Conservation (phyloP, 768 basidiomycete genomes). For the Vararia minispora region DNA sequence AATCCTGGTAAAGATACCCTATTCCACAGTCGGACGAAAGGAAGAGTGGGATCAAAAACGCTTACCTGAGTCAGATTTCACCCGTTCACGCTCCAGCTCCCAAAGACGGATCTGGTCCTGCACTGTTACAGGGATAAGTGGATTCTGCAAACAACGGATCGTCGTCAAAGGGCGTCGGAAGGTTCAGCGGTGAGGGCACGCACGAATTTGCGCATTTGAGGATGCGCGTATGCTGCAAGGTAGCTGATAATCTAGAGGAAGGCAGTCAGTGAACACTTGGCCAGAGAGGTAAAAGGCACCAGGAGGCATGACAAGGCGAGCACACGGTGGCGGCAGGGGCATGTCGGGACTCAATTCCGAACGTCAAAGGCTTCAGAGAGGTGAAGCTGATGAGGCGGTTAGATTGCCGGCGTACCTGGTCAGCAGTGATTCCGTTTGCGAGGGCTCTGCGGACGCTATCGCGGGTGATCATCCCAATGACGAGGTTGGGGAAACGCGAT, state of each 20-base stretch:
- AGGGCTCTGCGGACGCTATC: conserved; percentile 94
- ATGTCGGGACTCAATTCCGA: neutral
- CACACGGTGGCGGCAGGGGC: neutral
- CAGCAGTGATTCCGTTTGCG: conserved; percentile 89
- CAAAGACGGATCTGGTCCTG: conserved; percentile 97
- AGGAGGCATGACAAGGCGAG: too few species aligned
- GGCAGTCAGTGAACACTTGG: conserved; percentile 4
- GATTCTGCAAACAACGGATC: conserved; percentile 45
- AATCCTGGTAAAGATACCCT: conserved; percentile 86
- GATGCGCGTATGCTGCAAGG: conserved; percentile 88
- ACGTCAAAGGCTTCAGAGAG: conserved; percentile 14
- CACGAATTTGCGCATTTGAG: conserved; percentile 95
- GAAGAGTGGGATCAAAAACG: conserved; percentile 8
- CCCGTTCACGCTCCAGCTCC: conserved; percentile 90
- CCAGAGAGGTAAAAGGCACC: neutral
- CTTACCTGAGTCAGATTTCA: conserved; percentile 81
- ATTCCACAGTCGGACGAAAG: conserved; percentile 11
- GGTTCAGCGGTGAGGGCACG: conserved; percentile 15
- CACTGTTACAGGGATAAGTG: conserved; percentile 90
- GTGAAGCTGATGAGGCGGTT: too few species aligned
- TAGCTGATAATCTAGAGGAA: conserved; percentile 81
- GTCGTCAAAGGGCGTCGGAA: neutral
- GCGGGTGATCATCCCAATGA: conserved; percentile 91
- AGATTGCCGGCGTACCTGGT: conserved; percentile 65
- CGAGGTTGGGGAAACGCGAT: conserved; percentile 92